Conservation (phyloP, 1,284 basidiomycete species). For the Leccinum ambiguum region DNA sequence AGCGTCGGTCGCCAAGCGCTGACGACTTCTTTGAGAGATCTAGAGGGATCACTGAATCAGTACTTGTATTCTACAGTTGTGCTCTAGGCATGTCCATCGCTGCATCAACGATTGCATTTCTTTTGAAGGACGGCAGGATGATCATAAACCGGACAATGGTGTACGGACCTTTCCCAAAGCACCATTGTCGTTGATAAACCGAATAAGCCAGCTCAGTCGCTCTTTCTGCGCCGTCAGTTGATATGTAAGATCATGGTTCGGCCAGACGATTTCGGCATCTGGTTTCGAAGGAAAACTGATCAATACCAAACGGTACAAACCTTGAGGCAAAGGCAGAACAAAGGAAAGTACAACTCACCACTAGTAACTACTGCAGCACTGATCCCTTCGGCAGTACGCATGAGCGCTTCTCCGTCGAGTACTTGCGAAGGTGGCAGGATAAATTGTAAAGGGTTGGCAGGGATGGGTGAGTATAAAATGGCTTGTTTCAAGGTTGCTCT, state of each 20-base stretch:
- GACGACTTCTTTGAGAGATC: conserved; percentile 80
- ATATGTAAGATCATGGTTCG: conserved; percentile 78
- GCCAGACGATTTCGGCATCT: conserved; percentile 75
- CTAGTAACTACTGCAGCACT: conserved; percentile 76
- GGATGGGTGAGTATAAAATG: conserved; percentile 58
- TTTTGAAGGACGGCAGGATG: neutral
- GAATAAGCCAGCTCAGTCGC: conserved; percentile 79
- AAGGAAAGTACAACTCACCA: conserved; percentile 36
- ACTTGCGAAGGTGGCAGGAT: conserved; percentile 68
- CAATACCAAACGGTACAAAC: neutral
- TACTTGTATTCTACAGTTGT: neutral
- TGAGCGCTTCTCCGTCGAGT: conserved; percentile 77
- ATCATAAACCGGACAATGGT: neutral
- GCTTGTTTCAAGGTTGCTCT: conserved; percentile 87
- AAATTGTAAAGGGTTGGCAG: conserved; percentile 82
- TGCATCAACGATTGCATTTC: neutral
- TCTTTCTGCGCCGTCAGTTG: conserved; percentile 79
- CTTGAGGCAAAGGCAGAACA: neutral
- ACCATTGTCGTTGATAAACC: conserved; percentile 85
- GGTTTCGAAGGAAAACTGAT: conserved; percentile 1
- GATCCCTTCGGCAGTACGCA: conserved; percentile 76
- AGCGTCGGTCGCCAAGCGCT: conserved; percentile 80
- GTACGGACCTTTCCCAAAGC: conserved; percentile 66
- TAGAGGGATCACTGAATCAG: conserved; percentile 33
- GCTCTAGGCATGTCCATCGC: neutral